phyloP scores from a whole-genome alignment of 371 early-diverging fungal species.

The Mortierella sp. region DNA sequence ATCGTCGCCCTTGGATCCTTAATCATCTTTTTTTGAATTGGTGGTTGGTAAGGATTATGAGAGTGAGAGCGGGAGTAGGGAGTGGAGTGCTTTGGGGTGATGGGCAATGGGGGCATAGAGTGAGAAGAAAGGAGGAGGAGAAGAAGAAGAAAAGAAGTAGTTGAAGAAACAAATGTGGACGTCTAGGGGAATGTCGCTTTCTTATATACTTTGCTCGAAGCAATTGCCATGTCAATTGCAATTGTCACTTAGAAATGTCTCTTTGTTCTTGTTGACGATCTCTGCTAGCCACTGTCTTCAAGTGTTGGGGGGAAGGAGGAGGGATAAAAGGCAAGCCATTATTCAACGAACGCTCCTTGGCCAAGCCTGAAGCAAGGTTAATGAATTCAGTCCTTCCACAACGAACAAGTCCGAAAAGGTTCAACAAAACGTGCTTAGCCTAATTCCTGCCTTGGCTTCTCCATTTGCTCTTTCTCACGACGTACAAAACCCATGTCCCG shows the following conservation, averaged over 20 bases:
- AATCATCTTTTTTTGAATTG: not conserved
- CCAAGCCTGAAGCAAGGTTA: constrained; percentile 6
- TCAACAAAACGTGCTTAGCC: not conserved
- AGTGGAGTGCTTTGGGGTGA: not conserved
- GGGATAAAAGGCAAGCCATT: not conserved
- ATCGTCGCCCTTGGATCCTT: constrained; percentile 60
- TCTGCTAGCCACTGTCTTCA: not conserved
- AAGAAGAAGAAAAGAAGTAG: not conserved
- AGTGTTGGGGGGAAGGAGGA: not conserved
- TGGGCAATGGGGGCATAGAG: not conserved
- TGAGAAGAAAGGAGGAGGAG: not conserved
- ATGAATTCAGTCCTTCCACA: not conserved
- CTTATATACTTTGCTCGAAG: too few relatives aligned
- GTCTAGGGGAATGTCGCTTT: too few relatives aligned
- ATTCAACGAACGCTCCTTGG: not conserved
- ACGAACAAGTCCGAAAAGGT: constrained; percentile 4
- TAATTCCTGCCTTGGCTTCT: not conserved
- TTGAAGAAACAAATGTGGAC: too few relatives aligned
- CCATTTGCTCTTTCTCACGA: not conserved
- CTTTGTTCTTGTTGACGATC: not conserved
- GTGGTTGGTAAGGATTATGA: not conserved
- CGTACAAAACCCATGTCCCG: not conserved
- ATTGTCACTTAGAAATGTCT: constrained; percentile 16
- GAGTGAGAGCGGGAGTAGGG: not conserved
- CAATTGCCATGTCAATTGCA: not conserved